phyloP scores from a whole-genome alignment of 192 early-diverging fungal genomes.

The Gaertneriomyces semiglobifer region DNA sequence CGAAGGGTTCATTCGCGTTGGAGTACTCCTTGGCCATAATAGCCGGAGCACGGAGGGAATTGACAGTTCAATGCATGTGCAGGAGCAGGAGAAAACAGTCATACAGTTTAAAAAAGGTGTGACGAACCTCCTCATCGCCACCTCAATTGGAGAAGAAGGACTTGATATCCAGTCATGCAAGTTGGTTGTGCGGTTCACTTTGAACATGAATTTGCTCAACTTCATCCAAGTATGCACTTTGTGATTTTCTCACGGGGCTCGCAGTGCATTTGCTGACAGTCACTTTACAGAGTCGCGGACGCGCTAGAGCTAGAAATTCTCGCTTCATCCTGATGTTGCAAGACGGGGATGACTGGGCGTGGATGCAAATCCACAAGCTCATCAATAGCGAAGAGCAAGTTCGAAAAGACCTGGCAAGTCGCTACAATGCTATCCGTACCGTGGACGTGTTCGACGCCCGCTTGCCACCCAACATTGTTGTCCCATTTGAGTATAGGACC shows the following conservation, averaged over 20 bases:
- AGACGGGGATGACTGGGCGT: not conserved
- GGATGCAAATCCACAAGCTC: conserved; percentile 3
- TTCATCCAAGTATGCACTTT: conserved; percentile 56
- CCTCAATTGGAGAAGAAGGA: conserved; percentile 91
- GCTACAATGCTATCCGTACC: conserved; percentile 30
- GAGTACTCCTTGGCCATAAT: conserved; percentile 61
- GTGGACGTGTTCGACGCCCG: not conserved
- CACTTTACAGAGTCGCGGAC: conserved; percentile 72
- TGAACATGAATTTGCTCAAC: conserved; percentile 36
- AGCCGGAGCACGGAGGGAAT: conserved; percentile 2
- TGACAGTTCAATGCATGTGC: conserved; percentile 26
- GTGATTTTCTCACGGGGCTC: conserved; percentile 6
- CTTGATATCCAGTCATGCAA: conserved; percentile 92
- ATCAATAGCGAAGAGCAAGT: conserved; percentile 2
- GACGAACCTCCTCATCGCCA: conserved; percentile 81
- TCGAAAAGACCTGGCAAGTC: conserved; percentile 20
- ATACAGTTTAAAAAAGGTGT: conserved; percentile 61
- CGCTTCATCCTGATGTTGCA: conserved; percentile 63
- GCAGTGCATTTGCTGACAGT: conserved; percentile 54
- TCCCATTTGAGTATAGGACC: not conserved
- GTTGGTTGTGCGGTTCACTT: conserved; percentile 67
- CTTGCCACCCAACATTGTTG: no score
- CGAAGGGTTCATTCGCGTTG: conserved; percentile 39
- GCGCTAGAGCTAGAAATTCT: conserved; percentile 70
- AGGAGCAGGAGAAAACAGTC: conserved; percentile 60